Evolutionary conservation across 202 grass and related monocot species (phyloP).

Genomic region (Hordeum pubiflorum): DNA sequence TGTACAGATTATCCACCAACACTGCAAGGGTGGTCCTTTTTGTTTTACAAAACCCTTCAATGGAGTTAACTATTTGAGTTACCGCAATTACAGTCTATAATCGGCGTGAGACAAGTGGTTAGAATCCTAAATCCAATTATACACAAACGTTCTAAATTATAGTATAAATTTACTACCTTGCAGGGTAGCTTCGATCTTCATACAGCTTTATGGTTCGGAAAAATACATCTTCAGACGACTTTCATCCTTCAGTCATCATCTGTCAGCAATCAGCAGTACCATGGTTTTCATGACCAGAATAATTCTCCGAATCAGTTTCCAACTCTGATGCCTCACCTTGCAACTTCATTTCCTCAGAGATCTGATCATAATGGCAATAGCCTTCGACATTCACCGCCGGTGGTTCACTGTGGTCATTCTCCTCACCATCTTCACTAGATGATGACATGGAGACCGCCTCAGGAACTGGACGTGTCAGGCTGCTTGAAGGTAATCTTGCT

Average conservation of each 20-base stretch:
- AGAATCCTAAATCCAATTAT: constrained; percentile 21
- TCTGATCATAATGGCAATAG: neutral
- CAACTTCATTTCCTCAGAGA: constrained; percentile 27
- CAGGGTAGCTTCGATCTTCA: constrained; percentile 9
- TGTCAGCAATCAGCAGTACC: constrained; percentile 30
- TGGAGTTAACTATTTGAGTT: constrained; percentile 5
- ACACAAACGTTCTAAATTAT: constrained; percentile 11
- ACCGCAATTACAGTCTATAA: constrained; percentile 22
- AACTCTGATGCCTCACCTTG: constrained; percentile 26
- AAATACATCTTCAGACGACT: constrained; percentile 6
- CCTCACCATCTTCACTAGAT: constrained; percentile 41
- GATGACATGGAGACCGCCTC: constrained; percentile 24
- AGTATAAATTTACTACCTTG: neutral
- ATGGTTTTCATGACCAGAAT: constrained; percentile 19
- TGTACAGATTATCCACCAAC: constrained; percentile 17
- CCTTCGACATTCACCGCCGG: neutral
- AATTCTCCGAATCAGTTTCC: constrained; percentile 31
- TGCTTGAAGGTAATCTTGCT: constrained; percentile 40
- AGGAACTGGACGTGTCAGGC: neutral
- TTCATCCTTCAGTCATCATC: neutral
- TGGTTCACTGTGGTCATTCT: constrained; percentile 22
- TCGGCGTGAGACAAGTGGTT: neutral
- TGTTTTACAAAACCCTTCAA: constrained; percentile 21
- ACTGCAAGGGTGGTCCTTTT: neutral
- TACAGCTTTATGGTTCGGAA: neutral